Percentiles rank a stretch among this genome's conserved stretches.
These are phyloP conservation scores for Rhipidocladum racemiflorum DNA, from an alignment of 176 grass and related monocot species.

Conservation along the genomic window DNA sequence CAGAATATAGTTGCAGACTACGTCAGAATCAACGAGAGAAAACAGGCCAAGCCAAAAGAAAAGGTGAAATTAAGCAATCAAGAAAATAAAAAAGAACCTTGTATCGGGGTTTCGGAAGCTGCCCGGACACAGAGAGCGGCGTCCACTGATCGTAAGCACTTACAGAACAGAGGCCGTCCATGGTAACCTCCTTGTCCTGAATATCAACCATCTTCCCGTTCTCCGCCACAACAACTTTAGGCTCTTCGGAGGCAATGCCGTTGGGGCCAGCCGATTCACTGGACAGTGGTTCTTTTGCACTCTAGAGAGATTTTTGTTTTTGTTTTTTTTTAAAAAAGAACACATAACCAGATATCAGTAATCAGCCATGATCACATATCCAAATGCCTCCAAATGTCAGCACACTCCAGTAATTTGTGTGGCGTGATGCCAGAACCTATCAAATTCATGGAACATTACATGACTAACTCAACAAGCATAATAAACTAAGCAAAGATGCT, in stretches of 20 bases:
- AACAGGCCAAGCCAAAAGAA: neutral
- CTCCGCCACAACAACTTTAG: constrained; percentile 56
- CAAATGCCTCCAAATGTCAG: neutral
- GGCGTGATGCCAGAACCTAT: neutral
- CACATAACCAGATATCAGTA: neutral
- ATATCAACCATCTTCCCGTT: constrained; percentile 53
- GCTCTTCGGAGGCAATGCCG: constrained; percentile 37
- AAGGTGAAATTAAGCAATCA: neutral
- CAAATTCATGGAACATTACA: neutral
- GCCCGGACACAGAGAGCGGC: constrained; percentile 54
- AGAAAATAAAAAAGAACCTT: constrained; percentile 29
- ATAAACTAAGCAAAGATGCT: neutral
- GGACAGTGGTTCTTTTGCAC: neutral
- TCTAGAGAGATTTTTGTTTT: too few species aligned
- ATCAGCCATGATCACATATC: neutral
- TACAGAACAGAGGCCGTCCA: constrained; percentile 75
- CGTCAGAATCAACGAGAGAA: constrained; percentile 11
- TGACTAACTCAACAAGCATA: neutral
- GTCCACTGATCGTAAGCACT: constrained; percentile 64
- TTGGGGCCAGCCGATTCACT: constrained; percentile 23
- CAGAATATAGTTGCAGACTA: constrained; percentile 3
- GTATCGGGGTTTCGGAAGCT: constrained; percentile 68
- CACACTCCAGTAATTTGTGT: neutral
- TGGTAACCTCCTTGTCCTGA: constrained; percentile 83
- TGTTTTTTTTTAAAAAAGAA: too few species aligned